Conservation (phyloP, 164 flowering plant genomes). For the Umbilicus rupestris region DNA sequence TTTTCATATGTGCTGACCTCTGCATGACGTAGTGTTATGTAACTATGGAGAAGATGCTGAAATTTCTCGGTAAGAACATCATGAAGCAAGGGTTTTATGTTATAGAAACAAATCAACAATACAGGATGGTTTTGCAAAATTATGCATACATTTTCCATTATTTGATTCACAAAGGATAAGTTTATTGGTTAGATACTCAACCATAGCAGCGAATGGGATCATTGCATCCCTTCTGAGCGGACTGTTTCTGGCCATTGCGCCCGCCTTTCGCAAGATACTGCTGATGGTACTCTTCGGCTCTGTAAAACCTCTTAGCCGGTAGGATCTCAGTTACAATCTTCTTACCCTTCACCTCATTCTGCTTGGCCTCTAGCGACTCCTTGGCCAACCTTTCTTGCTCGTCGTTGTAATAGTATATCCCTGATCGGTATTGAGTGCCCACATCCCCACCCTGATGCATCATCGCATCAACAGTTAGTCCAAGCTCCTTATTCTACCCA, state of each 20-base stretch:
- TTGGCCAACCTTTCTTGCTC: constrained; percentile 41
- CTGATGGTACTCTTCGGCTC: constrained; percentile 67
- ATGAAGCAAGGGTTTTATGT: too few relatives aligned
- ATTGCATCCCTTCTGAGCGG: constrained; percentile 69
- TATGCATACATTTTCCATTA: not conserved
- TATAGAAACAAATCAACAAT: too few relatives aligned
- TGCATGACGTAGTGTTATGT: too few relatives aligned
- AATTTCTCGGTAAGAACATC: too few relatives aligned
- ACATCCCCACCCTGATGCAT: constrained; percentile 55
- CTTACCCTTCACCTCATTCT: constrained; percentile 29
- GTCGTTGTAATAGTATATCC: constrained; percentile 68
- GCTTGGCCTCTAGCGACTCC: constrained; percentile 57
- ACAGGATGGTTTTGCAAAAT: too few relatives aligned
- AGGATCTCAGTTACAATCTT: constrained; percentile 65
- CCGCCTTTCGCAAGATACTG: constrained; percentile 67
- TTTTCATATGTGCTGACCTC: too few relatives aligned
- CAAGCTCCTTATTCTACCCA: not conserved
- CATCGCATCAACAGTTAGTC: not conserved
- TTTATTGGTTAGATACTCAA: constrained; percentile 12
- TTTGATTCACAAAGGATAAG: not conserved
- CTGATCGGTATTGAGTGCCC: constrained; percentile 79
- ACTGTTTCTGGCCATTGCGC: constrained; percentile 40
- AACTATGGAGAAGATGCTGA: too few relatives aligned
- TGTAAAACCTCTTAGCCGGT: constrained; percentile 59
- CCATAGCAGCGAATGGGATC: constrained; percentile 84